A percentile compares a stretch with the other conserved stretches of the same genome.
Evolutionary conservation across 805 yeast genomes (phyloP).

Genomic region (Candida tammaniensis): DNA sequence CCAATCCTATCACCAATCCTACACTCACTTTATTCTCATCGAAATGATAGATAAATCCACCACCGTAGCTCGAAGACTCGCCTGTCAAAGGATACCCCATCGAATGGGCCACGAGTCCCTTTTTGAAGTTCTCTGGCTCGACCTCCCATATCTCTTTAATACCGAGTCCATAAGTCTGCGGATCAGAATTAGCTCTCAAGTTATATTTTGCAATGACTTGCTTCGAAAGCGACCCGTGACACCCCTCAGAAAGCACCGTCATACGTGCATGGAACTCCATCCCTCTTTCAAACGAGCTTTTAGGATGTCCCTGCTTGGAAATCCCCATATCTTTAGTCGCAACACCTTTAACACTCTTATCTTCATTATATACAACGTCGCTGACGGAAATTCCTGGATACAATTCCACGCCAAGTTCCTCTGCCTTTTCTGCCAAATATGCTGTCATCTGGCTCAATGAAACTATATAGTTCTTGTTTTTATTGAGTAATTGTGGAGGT

Average conservation of each 20-base stretch:
- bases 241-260: slow-evolving; percentile 95
- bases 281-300: slow-evolving; percentile 86
- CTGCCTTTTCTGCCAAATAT: slow-evolving; percentile 84
- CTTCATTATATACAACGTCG: slow-evolving; percentile 61
- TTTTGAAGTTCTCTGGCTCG: slow-evolving; percentile 70
- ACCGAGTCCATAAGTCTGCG: slow-evolving; percentile 95
- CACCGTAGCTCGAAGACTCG: slow-evolving; percentile 72
- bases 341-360: slow-evolving; percentile 71
- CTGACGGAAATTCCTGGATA: slow-evolving; percentile 88
- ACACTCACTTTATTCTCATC: slow-evolving; percentile 90
- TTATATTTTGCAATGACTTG: slow-evolving; percentile 66
- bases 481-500: slow-evolving; percentile 86
- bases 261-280: slow-evolving; percentile 93
- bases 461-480: slow-evolving; percentile 79
- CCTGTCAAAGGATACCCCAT: slow-evolving; percentile 79
- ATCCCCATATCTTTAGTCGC: slow-evolving; percentile 95
- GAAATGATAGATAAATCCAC: slow-evolving; percentile 96
- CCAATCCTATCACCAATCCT: slow-evolving; percentile 93
- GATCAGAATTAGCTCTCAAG: slow-evolving; percentile 59
- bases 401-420: slow-evolving; percentile 88
- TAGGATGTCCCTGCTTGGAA: slow-evolving; percentile 70
- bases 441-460: slow-evolving; percentile 79
- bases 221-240: slow-evolving; percentile 91
- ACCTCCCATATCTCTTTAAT: slow-evolving; percentile 98
- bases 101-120: slow-evolving; percentile 81